Percentiles rank a stretch among this genome's conserved stretches.
These are phyloP conservation scores for Maudiozyma bulderi DNA, from an alignment of 805 yeast genomes.

Conservation along the genomic window DNA sequence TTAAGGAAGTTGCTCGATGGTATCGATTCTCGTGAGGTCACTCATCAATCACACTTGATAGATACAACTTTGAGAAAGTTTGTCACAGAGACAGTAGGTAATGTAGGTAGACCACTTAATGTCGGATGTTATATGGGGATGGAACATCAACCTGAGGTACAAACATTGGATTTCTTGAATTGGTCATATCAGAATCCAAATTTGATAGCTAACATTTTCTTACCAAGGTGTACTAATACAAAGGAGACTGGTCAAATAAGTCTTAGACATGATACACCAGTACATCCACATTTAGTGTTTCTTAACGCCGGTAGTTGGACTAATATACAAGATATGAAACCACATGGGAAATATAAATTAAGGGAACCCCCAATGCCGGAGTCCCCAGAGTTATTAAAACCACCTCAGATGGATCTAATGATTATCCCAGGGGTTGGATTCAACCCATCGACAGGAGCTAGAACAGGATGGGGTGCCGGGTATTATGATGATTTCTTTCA, in stretches of 20 bases:
- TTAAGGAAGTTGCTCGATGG: not conserved
- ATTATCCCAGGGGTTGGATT: conserved; percentile 85
- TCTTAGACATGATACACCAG: conserved; percentile 8
- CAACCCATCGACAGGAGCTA: conserved; percentile 28
- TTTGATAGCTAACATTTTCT: conserved; percentile 41
- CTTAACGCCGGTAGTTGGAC: conserved; percentile 35
- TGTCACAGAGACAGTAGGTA: not conserved
- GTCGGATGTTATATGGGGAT: conserved; percentile 71
- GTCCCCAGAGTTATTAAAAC: conserved; percentile 6
- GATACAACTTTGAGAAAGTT: not conserved
- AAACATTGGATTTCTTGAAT: conserved; percentile 46
- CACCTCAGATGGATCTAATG: conserved; percentile 49
- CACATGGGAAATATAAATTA: conserved; percentile 59
- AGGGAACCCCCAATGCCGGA: conserved; percentile 46
- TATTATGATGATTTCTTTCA: conserved; percentile 72
- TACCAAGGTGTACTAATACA: conserved; percentile 45
- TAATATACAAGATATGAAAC: conserved; percentile 40
- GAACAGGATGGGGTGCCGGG: conserved; percentile 93
- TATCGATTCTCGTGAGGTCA: not conserved
- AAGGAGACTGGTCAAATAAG: conserved; percentile 23
- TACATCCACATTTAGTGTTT: conserved; percentile 46
- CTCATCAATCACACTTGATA: not conserved
- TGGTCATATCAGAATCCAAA: conserved; percentile 34
- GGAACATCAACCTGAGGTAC: conserved; percentile 56
- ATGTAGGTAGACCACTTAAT: not conserved